Evolutionary conservation across 2,329 filamentous ascomycete genomes (phyloP).

Genomic region (Orbilia brochopaga): DNA sequence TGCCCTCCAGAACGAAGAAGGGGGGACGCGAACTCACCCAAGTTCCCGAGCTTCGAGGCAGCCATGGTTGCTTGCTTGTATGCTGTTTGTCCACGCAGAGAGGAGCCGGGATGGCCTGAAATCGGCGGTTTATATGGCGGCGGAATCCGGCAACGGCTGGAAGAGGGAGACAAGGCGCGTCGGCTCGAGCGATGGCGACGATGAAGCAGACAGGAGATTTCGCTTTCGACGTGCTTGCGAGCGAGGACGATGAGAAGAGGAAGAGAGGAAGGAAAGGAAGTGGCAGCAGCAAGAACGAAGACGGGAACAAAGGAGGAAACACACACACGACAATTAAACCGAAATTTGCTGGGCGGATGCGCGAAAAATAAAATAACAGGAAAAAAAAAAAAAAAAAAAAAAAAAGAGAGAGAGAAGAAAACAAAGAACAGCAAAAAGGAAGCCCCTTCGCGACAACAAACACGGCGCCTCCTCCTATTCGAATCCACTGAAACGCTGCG

Average conservation of each 20-base stretch:
- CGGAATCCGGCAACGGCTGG: conserved; percentile 6
- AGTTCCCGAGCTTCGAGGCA: conserved; percentile 47
- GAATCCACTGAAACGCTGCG: conserved; percentile 19
- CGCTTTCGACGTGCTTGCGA: conserved; percentile 22
- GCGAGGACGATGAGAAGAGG: conserved; percentile 12
- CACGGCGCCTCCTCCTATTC: not conserved
- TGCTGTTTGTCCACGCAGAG: conserved; percentile 9
- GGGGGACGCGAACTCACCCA: conserved; percentile 48
- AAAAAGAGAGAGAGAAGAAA: conserved; percentile 12
- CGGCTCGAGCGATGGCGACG: conserved; percentile 18
- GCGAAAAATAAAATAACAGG: conserved; percentile 22
- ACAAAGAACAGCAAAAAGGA: conserved; percentile 24
- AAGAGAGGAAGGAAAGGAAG: conserved; percentile 12
- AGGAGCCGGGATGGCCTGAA: not conserved
- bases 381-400: conserved; percentile 36
- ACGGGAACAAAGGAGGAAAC: not conserved
- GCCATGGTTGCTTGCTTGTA: conserved; percentile 23
- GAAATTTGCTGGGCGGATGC: conserved; percentile 41
- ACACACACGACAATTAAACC: not conserved
- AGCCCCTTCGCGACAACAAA: not conserved
- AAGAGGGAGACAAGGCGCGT: conserved; percentile 7
- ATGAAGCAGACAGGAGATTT: not conserved
- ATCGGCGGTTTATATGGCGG: not conserved
- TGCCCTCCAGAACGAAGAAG: conserved; percentile 12
- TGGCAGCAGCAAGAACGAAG: not conserved